Conservation (phyloP, 2,329 filamentous ascomycete species). For the Trichophyton rubrum region DNA sequence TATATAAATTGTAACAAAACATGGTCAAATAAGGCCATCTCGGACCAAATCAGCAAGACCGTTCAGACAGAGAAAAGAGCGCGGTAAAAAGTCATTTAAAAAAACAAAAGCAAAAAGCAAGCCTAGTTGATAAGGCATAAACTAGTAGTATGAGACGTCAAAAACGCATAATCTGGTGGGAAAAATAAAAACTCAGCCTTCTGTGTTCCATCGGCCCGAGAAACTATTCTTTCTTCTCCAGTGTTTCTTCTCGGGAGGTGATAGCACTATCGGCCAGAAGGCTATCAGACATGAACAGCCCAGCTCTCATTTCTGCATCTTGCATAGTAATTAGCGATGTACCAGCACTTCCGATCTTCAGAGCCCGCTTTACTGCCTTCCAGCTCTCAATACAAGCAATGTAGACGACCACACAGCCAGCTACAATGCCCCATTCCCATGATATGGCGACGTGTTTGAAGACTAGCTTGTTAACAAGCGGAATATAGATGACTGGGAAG, state of each 20-base stretch:
- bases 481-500: conserved; percentile 53
- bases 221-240: conserved; percentile 9
- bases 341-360: conserved; percentile 24
- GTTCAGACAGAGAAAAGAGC: not conserved
- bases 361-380: conserved; percentile 50
- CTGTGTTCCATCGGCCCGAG: not conserved
- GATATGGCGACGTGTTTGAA: conserved; percentile 54
- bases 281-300: conserved; percentile 14
- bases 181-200: not conserved
- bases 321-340: conserved; percentile 21
- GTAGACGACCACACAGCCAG: conserved; percentile 48
- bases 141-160: not conserved
- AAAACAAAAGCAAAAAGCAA: not conserved
- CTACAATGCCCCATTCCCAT: conserved; percentile 59
- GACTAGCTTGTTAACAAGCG: conserved; percentile 49
- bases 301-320: conserved; percentile 24
- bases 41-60: not conserved
- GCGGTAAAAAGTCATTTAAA: not conserved
- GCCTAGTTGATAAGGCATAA: conserved; percentile 5
- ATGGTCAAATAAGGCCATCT: not conserved
- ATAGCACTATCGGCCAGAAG: not conserved
- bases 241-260: conserved; percentile 10
- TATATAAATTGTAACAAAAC: not conserved
- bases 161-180: too few relatives aligned
- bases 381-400: conserved; percentile 50